Conservation (phyloP, 2,329 filamentous ascomycete species). For the Pestalotiopsis sp. region DNA sequence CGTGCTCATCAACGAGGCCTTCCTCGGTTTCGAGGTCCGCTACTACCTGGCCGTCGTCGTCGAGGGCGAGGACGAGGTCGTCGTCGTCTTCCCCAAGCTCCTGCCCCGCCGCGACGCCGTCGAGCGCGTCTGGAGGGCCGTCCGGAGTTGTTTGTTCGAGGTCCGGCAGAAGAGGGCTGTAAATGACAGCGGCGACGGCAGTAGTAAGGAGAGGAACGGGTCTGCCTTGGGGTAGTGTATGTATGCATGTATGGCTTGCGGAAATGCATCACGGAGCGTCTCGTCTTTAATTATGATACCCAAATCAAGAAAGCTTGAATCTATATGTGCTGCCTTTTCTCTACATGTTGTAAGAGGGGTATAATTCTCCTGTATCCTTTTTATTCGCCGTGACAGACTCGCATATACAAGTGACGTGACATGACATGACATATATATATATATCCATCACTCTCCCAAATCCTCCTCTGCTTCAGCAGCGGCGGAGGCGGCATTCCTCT, state of each 20-base stretch:
- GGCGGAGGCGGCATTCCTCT: not conserved
- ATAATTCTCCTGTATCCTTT: not conserved
- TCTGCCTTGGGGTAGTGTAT: not conserved
- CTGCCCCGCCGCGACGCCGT: constrained; percentile 75
- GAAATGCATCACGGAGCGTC: not conserved
- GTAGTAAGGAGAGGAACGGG: constrained; percentile 4
- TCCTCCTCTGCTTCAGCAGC: not conserved
- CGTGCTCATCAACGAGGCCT: constrained; percentile 93
- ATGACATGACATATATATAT: not conserved
- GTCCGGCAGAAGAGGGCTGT: constrained; percentile 19
- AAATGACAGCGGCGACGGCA: constrained; percentile 5
- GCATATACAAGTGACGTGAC: not conserved
- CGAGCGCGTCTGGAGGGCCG: constrained; percentile 88
- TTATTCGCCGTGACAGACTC: not conserved
- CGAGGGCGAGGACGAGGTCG: constrained; percentile 82
- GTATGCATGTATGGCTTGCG: not conserved
- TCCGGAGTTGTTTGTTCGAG: constrained; percentile 81
- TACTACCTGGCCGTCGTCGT: constrained; percentile 92
- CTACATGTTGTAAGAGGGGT: not conserved
- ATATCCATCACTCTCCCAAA: not conserved
- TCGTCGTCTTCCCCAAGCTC: constrained; percentile 91
- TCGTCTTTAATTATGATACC: not conserved
- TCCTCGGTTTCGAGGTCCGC: constrained; percentile 85
- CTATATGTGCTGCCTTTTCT: not conserved
- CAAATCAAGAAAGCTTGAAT: not conserved